These are phyloP conservation scores for Cyberlindnera meyerae DNA, from an alignment of 805 yeast genomes.

Conservation along the genomic window DNA sequence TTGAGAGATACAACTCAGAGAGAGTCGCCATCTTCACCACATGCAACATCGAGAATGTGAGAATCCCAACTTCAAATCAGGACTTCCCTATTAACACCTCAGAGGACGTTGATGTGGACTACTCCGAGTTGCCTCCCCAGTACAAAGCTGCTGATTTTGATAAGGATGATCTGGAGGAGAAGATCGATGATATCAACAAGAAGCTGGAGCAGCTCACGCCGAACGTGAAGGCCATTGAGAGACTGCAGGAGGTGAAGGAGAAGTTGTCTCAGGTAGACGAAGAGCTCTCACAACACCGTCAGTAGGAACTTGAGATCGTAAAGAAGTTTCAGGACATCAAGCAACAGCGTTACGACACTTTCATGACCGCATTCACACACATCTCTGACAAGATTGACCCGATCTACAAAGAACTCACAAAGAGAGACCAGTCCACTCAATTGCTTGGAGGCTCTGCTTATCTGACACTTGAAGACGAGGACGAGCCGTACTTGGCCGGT, in stretches of 20 bases:
- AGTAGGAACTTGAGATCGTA: conserved; percentile 49
- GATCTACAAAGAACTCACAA: conserved; percentile 83
- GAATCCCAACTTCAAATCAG: conserved; percentile 30
- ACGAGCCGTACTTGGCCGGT: conserved; percentile 82
- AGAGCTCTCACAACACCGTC: conserved; percentile 60
- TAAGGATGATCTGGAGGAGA: conserved; percentile 31
- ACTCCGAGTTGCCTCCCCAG: conserved; percentile 40
- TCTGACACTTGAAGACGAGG: conserved; percentile 79
- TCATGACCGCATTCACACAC: conserved; percentile 72
- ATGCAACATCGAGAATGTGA: conserved; percentile 70
- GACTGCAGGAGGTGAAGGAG: conserved; percentile 63
- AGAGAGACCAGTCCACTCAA: conserved; percentile 40
- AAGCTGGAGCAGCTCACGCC: conserved; percentile 51
- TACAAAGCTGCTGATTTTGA: conserved; percentile 28
- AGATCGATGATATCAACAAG: conserved; percentile 33
- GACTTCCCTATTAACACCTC: conserved; percentile 53
- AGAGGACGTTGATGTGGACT: conserved; percentile 50
- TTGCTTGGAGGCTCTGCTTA: conserved; percentile 94
- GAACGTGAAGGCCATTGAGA: conserved; percentile 74
- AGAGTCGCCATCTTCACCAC: conserved; percentile 56
- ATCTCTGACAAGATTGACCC: conserved; percentile 67
- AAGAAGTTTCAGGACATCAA: conserved; percentile 57
- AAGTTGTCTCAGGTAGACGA: conserved; percentile 56
- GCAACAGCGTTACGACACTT: conserved; percentile 51
- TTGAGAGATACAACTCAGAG: conserved; percentile 50